Evolutionary conservation across 495 filamentous ascomycete genomes (phyloP).

Genomic region (Penicillium tannophilum): DNA sequence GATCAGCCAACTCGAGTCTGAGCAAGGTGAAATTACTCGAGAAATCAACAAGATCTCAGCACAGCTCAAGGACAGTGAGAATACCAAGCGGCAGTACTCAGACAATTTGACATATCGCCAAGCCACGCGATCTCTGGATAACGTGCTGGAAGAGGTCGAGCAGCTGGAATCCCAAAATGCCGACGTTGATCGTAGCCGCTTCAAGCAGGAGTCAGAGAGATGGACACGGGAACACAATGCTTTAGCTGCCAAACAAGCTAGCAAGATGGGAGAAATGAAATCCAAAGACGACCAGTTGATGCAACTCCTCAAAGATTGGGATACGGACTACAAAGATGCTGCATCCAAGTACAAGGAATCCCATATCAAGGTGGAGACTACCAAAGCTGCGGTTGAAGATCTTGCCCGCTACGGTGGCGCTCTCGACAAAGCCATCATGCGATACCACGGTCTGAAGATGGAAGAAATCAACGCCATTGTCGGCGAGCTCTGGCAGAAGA

Average conservation of each 20-base stretch:
- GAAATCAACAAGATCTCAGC: slow-evolving; percentile 77
- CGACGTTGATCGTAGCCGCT: slow-evolving; percentile 75
- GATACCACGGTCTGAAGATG: slow-evolving; percentile 94
- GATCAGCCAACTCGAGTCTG: slow-evolving; percentile 64
- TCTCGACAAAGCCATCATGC: slow-evolving; percentile 95
- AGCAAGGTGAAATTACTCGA: slow-evolving; percentile 64
- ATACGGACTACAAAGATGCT: slow-evolving; percentile 83
- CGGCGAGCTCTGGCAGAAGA: slow-evolving; percentile 93
- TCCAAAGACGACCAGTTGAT: slow-evolving; percentile 78
- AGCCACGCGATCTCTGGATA: slow-evolving; percentile 65
- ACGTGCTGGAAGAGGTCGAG: slow-evolving; percentile 67
- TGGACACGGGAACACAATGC: slow-evolving; percentile 63
- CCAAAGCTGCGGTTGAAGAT: slow-evolving; percentile 90
- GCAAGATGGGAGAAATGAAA: slow-evolving; percentile 71
- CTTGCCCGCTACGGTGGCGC: slow-evolving; percentile 76
- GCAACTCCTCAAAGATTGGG: slow-evolving; percentile 72
- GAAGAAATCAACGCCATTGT: slow-evolving; percentile 96
- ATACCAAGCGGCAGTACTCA: slow-evolving; percentile 76
- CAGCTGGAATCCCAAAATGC: slow-evolving; percentile 81
- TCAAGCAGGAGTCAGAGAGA: slow-evolving; percentile 65
- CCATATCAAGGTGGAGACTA: slow-evolving; percentile 89
- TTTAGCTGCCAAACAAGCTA: slow-evolving; percentile 60
- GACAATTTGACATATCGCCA: slow-evolving; percentile 87
- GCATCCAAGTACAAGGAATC: slow-evolving; percentile 81
- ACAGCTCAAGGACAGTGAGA: slow-evolving; percentile 73